A percentile compares a stretch with the other conserved stretches of the same genome.
phyloP scores from a whole-genome alignment of 1,284 basidiomycete genomes.

The Cutaneotrichosporon spelunceum region DNA sequence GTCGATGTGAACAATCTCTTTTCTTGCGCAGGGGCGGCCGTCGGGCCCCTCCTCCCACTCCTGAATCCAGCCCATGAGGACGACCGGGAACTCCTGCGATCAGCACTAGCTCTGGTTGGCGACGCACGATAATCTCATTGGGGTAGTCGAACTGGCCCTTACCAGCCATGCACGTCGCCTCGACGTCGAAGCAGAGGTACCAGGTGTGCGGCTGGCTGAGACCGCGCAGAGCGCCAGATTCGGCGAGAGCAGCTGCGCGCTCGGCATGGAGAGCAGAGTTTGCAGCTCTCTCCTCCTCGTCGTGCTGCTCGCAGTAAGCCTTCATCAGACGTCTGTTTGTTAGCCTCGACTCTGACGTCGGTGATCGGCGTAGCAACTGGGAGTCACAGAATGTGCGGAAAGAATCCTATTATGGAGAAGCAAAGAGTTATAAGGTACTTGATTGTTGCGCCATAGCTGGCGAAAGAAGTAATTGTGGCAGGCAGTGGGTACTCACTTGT shows the following conservation, averaged over 20 bases:
- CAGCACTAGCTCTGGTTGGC: not conserved
- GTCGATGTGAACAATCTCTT: conserved; percentile 42
- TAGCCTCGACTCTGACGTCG: not conserved
- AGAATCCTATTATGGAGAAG: not conserved
- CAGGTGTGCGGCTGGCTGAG: conserved; percentile 41
- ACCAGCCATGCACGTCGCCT: conserved; percentile 75
- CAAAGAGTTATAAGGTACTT: not conserved
- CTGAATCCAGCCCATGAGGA: conserved; percentile 77
- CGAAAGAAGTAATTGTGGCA: not conserved
- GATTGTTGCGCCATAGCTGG: not conserved
- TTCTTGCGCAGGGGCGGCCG: not conserved
- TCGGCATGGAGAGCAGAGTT: not conserved
- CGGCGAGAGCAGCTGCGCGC: not conserved
- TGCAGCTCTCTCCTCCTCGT: conserved; percentile 6
- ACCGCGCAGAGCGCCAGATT: not conserved
- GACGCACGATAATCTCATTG: conserved; percentile 86
- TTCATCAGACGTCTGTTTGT: conserved; percentile 22
- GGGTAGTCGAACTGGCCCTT: conserved; percentile 66
- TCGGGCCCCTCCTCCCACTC: conserved; percentile 48
- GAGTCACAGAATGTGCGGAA: not conserved
- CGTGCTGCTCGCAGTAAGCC: not conserved
- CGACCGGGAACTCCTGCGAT: conserved; percentile 56
- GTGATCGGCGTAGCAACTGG: not conserved
- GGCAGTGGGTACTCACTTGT: conserved; percentile 40
- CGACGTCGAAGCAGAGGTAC: conserved; percentile 61